A percentile compares a stretch with the other conserved stretches of the same genome.
These are phyloP conservation scores for Verticillium klebahnii DNA, from an alignment of 2,329 filamentous ascomycete species.

Conservation along the genomic window DNA sequence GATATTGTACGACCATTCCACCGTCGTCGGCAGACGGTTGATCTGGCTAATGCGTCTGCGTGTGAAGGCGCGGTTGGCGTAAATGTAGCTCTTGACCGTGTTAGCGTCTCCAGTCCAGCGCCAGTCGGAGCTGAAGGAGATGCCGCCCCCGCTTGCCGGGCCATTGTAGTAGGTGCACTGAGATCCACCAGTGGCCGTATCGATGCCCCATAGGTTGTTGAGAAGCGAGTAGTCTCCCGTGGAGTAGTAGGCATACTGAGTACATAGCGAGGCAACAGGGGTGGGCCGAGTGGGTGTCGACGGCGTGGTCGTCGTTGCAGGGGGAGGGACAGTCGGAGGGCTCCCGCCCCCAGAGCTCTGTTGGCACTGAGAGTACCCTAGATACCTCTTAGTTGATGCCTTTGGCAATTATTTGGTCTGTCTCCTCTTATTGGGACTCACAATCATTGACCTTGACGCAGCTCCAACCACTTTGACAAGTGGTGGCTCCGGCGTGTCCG, in stretches of 20 bases:
- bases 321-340: background rate
- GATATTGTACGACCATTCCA: slow-evolving; percentile 30
- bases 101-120: slow-evolving; percentile 29
- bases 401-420: background rate
- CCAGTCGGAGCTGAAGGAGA: slow-evolving; percentile 34
- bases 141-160: slow-evolving; percentile 20
- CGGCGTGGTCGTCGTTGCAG: background rate
- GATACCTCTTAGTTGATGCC: no score
- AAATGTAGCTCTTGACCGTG: slow-evolving; percentile 38
- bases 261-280: slow-evolving; percentile 14
- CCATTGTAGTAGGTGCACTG: slow-evolving; percentile 35
- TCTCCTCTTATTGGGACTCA: background rate
- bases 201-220: slow-evolving; percentile 38
- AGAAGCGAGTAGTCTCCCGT: slow-evolving; percentile 22
- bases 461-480: background rate
- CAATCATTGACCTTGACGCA: background rate
- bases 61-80: slow-evolving; percentile 26
- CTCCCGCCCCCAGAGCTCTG: background rate
- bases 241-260: slow-evolving; percentile 20
- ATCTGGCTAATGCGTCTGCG: slow-evolving; percentile 24
- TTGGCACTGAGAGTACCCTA: background rate
- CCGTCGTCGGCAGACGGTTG: slow-evolving; percentile 23
- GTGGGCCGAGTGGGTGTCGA: background rate
- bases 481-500: background rate
- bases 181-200: slow-evolving; percentile 24